Conservation (phyloP, 2,329 filamentous ascomycete species). For the Aspergillus sp. region DNA sequence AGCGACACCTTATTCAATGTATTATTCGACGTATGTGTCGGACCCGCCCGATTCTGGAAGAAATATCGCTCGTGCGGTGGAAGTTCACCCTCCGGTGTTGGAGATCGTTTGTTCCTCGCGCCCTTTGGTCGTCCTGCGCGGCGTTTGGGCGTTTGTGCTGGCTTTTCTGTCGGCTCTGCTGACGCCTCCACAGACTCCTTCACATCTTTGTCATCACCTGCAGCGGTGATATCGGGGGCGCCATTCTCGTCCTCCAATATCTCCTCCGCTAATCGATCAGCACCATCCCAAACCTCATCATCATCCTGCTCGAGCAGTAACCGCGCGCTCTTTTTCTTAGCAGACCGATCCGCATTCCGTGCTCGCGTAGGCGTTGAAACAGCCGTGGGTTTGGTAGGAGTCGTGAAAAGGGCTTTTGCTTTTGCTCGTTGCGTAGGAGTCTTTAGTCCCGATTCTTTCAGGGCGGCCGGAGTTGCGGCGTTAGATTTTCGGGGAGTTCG, state of each 20-base stretch:
- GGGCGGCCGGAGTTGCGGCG: conserved; percentile 18
- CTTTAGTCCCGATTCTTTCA: conserved; percentile 30
- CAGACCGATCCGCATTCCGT: conserved; percentile 74
- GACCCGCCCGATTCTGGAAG: conserved; percentile 77
- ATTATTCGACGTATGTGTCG: conserved; percentile 78
- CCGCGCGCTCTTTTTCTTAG: conserved; percentile 74
- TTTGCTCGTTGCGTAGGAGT: conserved; percentile 33
- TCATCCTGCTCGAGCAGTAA: conserved; percentile 70
- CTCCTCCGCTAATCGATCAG: conserved; percentile 60
- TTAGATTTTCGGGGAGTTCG: conserved; percentile 28
- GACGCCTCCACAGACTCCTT: conserved; percentile 27
- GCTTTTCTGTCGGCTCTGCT: conserved; percentile 35
- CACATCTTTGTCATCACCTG: conserved; percentile 16
- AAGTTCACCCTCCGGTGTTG: conserved; percentile 72
- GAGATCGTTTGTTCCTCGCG: conserved; percentile 57
- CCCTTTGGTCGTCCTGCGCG: conserved; percentile 51
- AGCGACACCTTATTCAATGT: conserved; percentile 67
- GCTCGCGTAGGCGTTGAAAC: conserved; percentile 55
- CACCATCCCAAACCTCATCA: conserved; percentile 55
- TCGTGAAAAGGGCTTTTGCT: conserved; percentile 34
- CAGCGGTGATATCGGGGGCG: conserved; percentile 15
- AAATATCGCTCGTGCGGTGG: conserved; percentile 90
- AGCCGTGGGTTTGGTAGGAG: conserved; percentile 29
- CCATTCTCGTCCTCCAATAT: conserved; percentile 51
- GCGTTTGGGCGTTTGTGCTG: conserved; percentile 47